Conservation (phyloP, 2,329 filamentous ascomycete species). For the Ophiocordyceps camponoti-saundersi region DNA sequence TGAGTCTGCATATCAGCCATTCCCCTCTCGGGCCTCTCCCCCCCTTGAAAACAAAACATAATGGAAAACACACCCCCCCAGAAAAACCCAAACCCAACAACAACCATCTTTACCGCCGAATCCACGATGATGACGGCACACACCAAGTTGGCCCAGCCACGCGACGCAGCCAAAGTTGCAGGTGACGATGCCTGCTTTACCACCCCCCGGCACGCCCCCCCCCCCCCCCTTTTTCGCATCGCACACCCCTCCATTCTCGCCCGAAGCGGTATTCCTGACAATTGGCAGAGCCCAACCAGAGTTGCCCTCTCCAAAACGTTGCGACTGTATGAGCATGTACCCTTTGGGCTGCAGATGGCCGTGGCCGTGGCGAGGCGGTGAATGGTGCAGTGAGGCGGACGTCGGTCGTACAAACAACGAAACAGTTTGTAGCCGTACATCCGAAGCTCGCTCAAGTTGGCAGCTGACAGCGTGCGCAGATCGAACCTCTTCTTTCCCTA, state of each 20-base stretch:
- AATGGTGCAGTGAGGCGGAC: slow-evolving; percentile 1
- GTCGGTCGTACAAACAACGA: neutral
- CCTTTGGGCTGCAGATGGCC: neutral
- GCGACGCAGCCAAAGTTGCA: neutral
- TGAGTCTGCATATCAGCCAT: too few species aligned
- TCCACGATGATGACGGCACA: too few species aligned
- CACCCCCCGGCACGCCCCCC: too few species aligned
- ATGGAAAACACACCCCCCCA: too few species aligned
- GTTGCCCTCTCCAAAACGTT: neutral
- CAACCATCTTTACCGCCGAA: neutral
- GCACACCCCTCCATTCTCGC: neutral
- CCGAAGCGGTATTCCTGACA: neutral
- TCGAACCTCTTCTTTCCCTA: neutral
- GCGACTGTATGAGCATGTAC: too few species aligned
- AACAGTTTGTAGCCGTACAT: neutral
- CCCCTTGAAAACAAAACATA: neutral
- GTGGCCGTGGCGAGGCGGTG: slow-evolving; percentile 2
- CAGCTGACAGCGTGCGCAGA: neutral
- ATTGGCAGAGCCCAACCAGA: neutral
- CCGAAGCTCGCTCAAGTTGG: neutral
- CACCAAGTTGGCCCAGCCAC: neutral
- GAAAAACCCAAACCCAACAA: too few species aligned
- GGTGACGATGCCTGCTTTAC: neutral
- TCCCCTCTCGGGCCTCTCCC: too few species aligned
- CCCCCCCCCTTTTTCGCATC: neutral